Evolutionary conservation across 352 stramenopile species (phyloP).

Genomic region (Globisporangium carolinianum): DNA sequence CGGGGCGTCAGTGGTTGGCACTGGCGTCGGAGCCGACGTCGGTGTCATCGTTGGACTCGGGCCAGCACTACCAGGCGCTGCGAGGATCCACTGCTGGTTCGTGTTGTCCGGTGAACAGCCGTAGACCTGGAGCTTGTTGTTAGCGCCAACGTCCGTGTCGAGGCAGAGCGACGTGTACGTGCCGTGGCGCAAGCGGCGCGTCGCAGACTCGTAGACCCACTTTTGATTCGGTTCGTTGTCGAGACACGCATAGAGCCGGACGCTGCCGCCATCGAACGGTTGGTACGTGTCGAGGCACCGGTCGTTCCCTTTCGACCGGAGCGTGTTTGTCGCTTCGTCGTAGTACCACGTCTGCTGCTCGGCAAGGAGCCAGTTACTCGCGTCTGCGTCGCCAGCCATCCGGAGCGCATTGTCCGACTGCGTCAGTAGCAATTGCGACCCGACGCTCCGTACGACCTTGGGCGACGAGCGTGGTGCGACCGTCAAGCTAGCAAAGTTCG

Average conservation of each 20-base stretch:
- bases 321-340: constrained; percentile 29
- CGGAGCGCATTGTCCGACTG: constrained; percentile 25
- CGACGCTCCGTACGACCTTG: constrained; percentile 15
- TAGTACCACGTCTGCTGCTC: constrained; percentile 70
- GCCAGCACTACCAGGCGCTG: constrained; percentile 3
- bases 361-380: constrained; percentile 33
- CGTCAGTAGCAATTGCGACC: constrained; percentile 14
- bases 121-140: constrained; percentile 57
- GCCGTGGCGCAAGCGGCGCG: constrained; percentile 33
- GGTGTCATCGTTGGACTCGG: constrained; percentile 10
- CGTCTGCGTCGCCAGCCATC: constrained; percentile 24
- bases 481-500: constrained; percentile 38
- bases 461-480: constrained; percentile 18
- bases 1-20: constrained; percentile 9
- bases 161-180: constrained; percentile 51
- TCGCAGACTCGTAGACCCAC: constrained; percentile 46
- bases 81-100: constrained; percentile 44
- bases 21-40: constrained; percentile 4
- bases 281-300: constrained; percentile 61
- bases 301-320: constrained; percentile 66
- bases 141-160: constrained; percentile 31
- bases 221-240: constrained; percentile 56
- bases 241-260: constrained; percentile 51
- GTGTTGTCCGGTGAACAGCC: constrained; percentile 41
- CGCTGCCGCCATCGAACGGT: constrained; percentile 31